Base-by-base conservation (phyloP, 208 protist species). In the Crithidia sp. region DNA sequence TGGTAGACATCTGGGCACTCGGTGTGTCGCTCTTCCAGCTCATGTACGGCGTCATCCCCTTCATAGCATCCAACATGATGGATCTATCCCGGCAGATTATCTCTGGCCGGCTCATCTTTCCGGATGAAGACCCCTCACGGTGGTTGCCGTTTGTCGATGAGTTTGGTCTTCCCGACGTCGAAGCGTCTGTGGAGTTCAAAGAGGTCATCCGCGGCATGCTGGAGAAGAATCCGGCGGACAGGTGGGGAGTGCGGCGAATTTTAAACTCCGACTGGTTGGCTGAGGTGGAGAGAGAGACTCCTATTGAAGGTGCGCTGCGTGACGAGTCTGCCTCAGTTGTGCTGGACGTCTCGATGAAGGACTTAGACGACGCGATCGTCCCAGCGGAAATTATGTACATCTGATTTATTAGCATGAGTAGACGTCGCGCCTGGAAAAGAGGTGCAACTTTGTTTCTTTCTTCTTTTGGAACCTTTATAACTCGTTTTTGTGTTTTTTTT, bases 11-110 rank as follows among this genome's bases (percentile, higher is more conserved):
- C 14, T 93, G 85, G 87, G 87, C 87, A 14, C 44, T 93, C 7
- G 89, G 89, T 43, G 79, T 91, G 28, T 87, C 85, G n/a, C 62
- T 93, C 28, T 95, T 73, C 61, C 64, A 79, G 50, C 55, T 95
- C 37, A 66, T 77, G 60, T 88, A 88, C 62, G 81, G 83, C 40
- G 50, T 58, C 14, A 59, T 89, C 5, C 89, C 87, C 12, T 95
- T 93, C 56, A 65, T 47, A 5, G 67, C 71, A 7, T 41, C 44
- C 12, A 78, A 54, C 5, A 71, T 57, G 50, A 52, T 80, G 44
- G 41, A 74, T 17, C 68, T 86, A 55, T 69, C 62, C 49, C 58
- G 65, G 2, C 53, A 45, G 9, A 94, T 92, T 56, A 36, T 80
- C 13, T 62, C 82, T 56, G 39, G 55, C 14, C 73, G 79, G 16